Evolutionary conservation across 495 filamentous ascomycete species (phyloP).

Genomic region (Aspergillus sclerotioniger): DNA sequence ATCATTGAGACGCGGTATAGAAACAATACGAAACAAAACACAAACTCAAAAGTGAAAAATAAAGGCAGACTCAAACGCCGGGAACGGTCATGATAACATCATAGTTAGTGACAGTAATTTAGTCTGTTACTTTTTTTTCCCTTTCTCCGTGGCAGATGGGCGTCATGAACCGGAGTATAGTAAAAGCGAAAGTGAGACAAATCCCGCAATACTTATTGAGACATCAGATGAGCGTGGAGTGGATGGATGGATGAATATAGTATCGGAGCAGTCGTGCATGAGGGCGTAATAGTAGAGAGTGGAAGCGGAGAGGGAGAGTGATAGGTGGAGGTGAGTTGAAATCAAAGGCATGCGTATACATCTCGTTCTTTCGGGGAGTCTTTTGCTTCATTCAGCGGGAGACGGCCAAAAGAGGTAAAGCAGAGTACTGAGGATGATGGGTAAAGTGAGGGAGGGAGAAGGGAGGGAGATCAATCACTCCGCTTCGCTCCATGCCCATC

Average conservation of each 20-base stretch:
- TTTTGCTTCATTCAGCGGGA: background rate
- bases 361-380: background rate
- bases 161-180: too few relatives aligned
- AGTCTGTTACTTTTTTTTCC: background rate
- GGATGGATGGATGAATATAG: too few relatives aligned
- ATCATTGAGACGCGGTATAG: background rate
- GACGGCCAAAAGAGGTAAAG: background rate
- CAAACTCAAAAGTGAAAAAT: background rate
- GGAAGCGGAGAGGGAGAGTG: background rate
- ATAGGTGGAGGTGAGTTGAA: too few relatives aligned
- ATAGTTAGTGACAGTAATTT: too few relatives aligned
- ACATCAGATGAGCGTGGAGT: too few relatives aligned
- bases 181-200: too few relatives aligned
- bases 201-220: too few relatives aligned
- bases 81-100: background rate
- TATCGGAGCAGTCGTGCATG: background rate
- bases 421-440: background rate
- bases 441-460: background rate
- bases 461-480: slow-evolving; percentile 19
- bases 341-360: background rate
- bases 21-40: background rate
- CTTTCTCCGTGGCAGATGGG: background rate
- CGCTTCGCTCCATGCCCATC: slow-evolving; percentile 19
- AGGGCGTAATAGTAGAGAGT: background rate
- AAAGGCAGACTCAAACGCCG: background rate